Evolutionary conservation across 768 basidiomycete genomes (phyloP), one percentile per base, ranked within the genome.

Genomic region (Asterophora lycoperdoides): DNA sequence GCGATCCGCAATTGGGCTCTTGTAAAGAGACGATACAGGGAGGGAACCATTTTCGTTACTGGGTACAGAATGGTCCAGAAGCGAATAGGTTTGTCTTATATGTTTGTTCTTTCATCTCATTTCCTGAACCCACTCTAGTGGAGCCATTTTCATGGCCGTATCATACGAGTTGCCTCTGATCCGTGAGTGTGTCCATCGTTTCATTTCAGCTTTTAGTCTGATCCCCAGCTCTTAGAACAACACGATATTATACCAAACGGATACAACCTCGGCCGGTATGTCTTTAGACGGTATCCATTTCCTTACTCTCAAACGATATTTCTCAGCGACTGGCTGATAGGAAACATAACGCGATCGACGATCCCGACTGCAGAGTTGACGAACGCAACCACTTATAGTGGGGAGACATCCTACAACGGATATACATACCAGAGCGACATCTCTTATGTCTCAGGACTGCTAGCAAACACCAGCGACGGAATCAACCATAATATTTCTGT

Each of bases 1-100:
- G 81, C 7, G 82, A 95, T 57, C 78, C 83, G 1, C 70, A 81
- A 44, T 65, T 93, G n/a, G 93, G 93, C 0, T 79, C 92, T 1
- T 95, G 93, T 66, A 69, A 78, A 56, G 93, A 96, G 66, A 88
- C 89, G 2, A 76, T 94, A 35, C 61, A 88, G 56, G 93, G 93
- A 1, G 93, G 93, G 5, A 78, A 88, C 60, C 93, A 96, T 61
- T 80, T 93, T 61, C 79, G 93, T 34, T 94, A 93, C 64, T 94
- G 91, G 92, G 65, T 74, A 5, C 93, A 94, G 68, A 76, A 89
- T 50, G 91, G 90, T 0, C 52, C 68, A 10, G 23, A 64, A 3
- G 83, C 71, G 5, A 73, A 89, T 57, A 86, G 76, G 83, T 81
- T 44, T 38, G 76, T 59, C 26, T 13, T 10, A 29, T 1, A 40